Base-by-base conservation (phyloP, 202 grass and related monocot species). In the Digitaria exilis region DNA sequence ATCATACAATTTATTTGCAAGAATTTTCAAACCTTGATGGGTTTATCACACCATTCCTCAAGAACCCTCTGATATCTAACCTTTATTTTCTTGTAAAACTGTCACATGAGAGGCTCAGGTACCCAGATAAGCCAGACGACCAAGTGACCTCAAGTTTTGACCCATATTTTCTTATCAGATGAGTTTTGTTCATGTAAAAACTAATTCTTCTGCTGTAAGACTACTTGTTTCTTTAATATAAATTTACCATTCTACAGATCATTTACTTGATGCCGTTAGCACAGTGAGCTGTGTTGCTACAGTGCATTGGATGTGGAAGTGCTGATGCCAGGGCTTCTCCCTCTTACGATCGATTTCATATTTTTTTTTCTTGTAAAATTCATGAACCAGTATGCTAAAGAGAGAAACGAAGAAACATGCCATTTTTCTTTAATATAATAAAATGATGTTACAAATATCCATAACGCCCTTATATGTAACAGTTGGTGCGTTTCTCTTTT, bases 151-250 rank as follows among this genome's bases (percentile, higher is more conserved):
- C 80, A 91, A 84, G 42, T 82, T 95, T 95, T 88, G 90, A 91
- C 88, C 92, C 87, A 6, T 98, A 98, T 91, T 98, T 95, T 87
- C 95, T 98, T 86, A 77, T 95, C 28, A 80, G 92, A 89, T 95
- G 73, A 95, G 60, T 69, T 86, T 85, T 75, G 21, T 19, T 77
- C 17, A 70, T 78, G 55, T 79, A 61, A 29, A 75, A 75, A 75
- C 32, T 49, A 35, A 81, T 60, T 79, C 39, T 37, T 78, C 24
- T 32, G 17, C 79, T 65, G 68, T 75, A 79, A 72, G 41, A 79
- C 52, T 55, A 21, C 66, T 60, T 74, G 2, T 7, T 82, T 72
- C 63, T 28, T 75, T 60, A 29, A 32, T 59, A 77, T 24, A 78
- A n/a, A n/a, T n/a, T n/a, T 76, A 69, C 31, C 16, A 57, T 29